phyloP scores from a whole-genome alignment of 768 basidiomycete genomes.

The Chlorophyllum brunneum region DNA sequence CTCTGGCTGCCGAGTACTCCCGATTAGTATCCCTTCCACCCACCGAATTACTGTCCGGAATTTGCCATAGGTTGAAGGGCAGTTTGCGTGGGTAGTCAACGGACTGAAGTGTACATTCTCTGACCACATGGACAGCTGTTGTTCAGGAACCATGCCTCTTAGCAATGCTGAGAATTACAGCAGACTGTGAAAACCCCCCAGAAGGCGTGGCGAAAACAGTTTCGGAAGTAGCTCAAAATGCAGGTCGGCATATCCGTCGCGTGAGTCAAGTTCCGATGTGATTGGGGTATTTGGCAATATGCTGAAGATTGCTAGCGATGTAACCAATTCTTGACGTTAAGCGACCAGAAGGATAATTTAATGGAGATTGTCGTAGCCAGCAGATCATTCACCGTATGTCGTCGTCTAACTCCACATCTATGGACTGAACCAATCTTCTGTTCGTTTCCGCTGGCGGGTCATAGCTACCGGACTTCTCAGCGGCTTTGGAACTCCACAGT shows the following conservation, averaged over 20 bases:
- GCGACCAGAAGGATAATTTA: constrained; percentile 41
- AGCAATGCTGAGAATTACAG: constrained; percentile 63
- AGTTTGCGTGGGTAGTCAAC: constrained; percentile 16
- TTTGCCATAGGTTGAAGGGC: constrained; percentile 19
- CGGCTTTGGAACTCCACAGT: constrained; percentile 38
- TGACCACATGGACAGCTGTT: constrained; percentile 40
- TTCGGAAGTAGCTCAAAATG: constrained; percentile 34
- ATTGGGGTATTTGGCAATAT: no score
- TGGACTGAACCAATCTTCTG: not conserved
- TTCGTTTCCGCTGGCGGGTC: not conserved
- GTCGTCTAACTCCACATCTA: not conserved
- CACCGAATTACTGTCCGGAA: constrained; percentile 13
- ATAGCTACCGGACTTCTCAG: constrained; percentile 72
- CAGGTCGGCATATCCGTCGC: constrained; percentile 50
- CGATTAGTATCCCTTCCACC: constrained; percentile 16
- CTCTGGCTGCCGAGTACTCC: constrained; percentile 24
- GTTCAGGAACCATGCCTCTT: constrained; percentile 73
- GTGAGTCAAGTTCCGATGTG: not conserved
- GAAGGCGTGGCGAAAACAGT: constrained; percentile 40
- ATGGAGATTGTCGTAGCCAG: constrained; percentile 43
- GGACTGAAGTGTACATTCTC: not conserved
- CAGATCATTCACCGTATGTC: constrained; percentile 49
- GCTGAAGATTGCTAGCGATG: constrained; percentile 49
- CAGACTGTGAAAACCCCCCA: constrained; percentile 50
- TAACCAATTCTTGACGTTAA: constrained; percentile 57